Base-by-base conservation (phyloP, 345 rosid species). In the Salix udensis region DNA sequence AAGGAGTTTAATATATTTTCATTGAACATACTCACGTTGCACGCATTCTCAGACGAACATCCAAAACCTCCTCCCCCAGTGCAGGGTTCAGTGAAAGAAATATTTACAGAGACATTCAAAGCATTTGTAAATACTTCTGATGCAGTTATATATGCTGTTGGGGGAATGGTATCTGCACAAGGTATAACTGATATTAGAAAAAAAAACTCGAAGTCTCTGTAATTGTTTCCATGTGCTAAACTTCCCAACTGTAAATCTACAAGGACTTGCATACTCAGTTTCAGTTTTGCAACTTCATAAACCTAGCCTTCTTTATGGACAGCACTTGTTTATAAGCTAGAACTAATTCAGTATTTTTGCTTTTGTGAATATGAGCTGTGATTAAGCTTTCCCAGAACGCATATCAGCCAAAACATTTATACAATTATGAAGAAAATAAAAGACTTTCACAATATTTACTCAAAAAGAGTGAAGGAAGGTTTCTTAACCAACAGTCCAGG, bases 401-500 rank as follows among this genome's bases (percentile, higher is more conserved):
- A 68, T 26, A 14, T 42, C 44, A 23, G n/a, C 58, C 58, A 68
- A 16, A 9, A 50, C 16, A 40, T 10, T 40, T 15, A 40, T 30
- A 60, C 26, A 60, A 19, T 52, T 55, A n/a, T 6, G 37, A 61
- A 6, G 21, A 14, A 11, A 72, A 42, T 2, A 52, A 21, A 65
- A 75, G 67, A 52, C 76, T 66, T 48, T 50, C 67, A 40, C 52
- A 48, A 65, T 42, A 74, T 31, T n/a, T 74, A 73, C 39, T 68
- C 65, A 77, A 61, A 77, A 80, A 23, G 77, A 40, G 65, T 50
- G 30, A 48, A 80, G 77, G 78, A 71, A 78, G 70, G 77, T 77
- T 79, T 89, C 70, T 76, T 91, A 74, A 95, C 98, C 98, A 84
- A 91, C 86, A 81, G 86, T 84, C 98, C 97, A 95, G 77, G 87